These are phyloP conservation scores for Neonectria ditissima DNA, from an alignment of 2,329 filamentous ascomycete species.

Conservation along the genomic window DNA sequence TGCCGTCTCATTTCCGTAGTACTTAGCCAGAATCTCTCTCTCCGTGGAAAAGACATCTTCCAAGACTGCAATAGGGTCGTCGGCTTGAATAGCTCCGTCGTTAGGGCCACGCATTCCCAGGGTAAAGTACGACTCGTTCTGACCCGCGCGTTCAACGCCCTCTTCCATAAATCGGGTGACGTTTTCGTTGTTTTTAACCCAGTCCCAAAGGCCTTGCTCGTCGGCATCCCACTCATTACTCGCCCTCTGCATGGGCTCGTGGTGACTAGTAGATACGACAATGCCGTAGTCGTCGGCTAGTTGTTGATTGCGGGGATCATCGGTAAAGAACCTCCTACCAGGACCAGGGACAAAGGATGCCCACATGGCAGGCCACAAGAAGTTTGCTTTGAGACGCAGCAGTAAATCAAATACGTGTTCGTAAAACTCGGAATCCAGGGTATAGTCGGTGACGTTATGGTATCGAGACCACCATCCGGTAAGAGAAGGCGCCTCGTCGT, in stretches of 20 bases:
- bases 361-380: conserved; percentile 77
- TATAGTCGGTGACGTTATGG: conserved; percentile 52
- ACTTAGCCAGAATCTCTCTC: conserved; percentile 63
- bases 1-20: conserved; percentile 65
- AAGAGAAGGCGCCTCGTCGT: conserved; percentile 75
- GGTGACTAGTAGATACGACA: conserved; percentile 31
- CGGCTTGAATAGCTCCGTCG: conserved; percentile 22
- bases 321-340: conserved; percentile 70
- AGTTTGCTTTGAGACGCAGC: conserved; percentile 56
- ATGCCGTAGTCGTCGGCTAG: conserved; percentile 60
- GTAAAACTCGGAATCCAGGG: conserved; percentile 73
- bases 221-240: conserved; percentile 35
- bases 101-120: conserved; percentile 32
- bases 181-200: conserved; percentile 30
- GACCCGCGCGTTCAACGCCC: conserved; percentile 20
- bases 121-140: conserved; percentile 32
- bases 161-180: conserved; percentile 32
- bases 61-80: conserved; percentile 29
- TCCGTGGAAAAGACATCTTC: conserved; percentile 54
- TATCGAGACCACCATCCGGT: conserved; percentile 70
- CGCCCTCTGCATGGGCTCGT: conserved; percentile 34
- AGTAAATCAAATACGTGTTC: conserved; percentile 70
- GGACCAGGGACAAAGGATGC: conserved; percentile 57
- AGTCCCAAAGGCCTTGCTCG: conserved; percentile 31
- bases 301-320: conserved; percentile 68